Evolutionary conservation across 2,329 filamentous ascomycete species (phyloP), one percentile per base, ranked within the genome.

Genomic region (Diplodia intermedia): DNA sequence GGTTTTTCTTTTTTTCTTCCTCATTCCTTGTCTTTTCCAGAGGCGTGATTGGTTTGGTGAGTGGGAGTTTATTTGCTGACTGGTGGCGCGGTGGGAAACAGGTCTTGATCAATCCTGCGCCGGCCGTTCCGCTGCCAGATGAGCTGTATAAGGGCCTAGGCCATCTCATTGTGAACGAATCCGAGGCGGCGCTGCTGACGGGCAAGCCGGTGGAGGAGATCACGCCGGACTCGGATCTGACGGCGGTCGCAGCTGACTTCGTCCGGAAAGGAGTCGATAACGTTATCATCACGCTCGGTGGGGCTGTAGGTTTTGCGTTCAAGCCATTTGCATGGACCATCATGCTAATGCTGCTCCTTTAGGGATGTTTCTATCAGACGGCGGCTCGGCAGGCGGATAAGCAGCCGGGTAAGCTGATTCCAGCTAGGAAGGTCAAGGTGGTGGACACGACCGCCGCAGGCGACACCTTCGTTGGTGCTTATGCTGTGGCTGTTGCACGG

Each of bases 371-470:
- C 69, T 80, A 79, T 65, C 78, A 80, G 66, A 86, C 83, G 23
- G 79, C 77, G 38, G 80, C 76, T 18, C 79, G 80, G 33, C 82
- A 82, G 65, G 84, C 82, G 1, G 76, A 77, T 3, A 76, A 77
- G 8, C 74, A 77, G 49, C 73, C 78, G 74, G 88, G 71, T 0
- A 72, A 72, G 12, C 76, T 83, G 31, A 79, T 93, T 1, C 81
- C 83, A 4, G 92, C 91, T 0, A 84, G 87, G 70, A 90, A 91
- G 78, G 90, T 92, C 20, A 81, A 86, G 68, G 94, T 98, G 1
- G 88, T 97, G 4, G 94, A 98, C 78, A 98, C 94, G 1, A 98
- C 94, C 8, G 94, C 91, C 1, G 95, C 95, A 5, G 94, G 94
- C 0, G 94, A 98, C 78, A 97, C 94, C 0, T 97, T 97, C 80